Evolutionary conservation across 179 eudicot species (phyloP), one percentile per base, ranked within the genome.

Genomic region (Nepenthes alata): DNA sequence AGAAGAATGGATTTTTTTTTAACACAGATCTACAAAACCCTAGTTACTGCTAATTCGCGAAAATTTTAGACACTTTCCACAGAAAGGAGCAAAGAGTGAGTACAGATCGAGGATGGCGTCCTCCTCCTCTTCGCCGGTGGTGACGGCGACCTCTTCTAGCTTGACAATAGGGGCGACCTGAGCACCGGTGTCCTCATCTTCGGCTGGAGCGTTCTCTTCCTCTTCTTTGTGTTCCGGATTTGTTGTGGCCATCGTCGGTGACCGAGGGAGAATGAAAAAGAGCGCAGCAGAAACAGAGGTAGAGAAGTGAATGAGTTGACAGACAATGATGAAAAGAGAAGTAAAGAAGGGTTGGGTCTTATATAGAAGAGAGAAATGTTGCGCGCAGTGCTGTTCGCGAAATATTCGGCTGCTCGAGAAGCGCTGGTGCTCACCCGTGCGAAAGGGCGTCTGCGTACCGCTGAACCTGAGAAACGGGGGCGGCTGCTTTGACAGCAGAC

Each of bases 101-200:
- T 80, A 88, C 94, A 83, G 80, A 82, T 86, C 89, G 65, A 86
- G 87, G 49, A 88, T 59, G 47, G 83, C 68, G n/a, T 86, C 82
- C 67, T 88, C 96, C 3, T 88, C 72, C 60, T 88, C 96, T 72
- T 88, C 94, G 52, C 96, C 96, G 51, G 96, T 86, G 35, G 83
- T 73, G 35, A 88, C 83, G 35, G 89, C 75, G 14, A 88, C 88
- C 57, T 83, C 88, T 69, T 88, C 88, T 59, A 88, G 90, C 58
- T 64, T 76, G 58, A 88, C 83, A 47, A 88, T 86, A 2, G 96
- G 96, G n/a, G 94, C 85, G 25, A 88, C 68, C 58, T 80, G 88
- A 5, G 96, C 96, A 3, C 96, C 96, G 37, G 96, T 86, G 64
- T 88, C 96, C 63, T 88, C 94, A 14, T 88, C 96, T 53, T 88